Evolutionary conservation across 768 basidiomycete genomes (phyloP), one percentile per base, ranked within the genome.

Genomic region (Leccinum aurantiacum): DNA sequence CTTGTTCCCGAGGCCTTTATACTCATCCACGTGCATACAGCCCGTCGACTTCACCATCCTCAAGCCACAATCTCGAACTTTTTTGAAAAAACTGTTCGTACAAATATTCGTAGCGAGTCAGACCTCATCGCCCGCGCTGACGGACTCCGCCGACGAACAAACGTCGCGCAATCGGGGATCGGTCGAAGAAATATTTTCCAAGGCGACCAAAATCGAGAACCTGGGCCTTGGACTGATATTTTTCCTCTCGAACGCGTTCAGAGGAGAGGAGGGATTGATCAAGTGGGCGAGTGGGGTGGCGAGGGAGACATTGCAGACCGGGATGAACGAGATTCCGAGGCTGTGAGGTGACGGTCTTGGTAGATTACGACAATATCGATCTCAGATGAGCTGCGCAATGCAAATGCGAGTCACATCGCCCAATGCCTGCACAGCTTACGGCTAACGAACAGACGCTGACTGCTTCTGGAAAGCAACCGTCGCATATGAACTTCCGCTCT

Each of bases 1-100:
- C 31, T n/a, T 35, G 53, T 55, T 4, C 6, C 4, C 14, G 24
- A n/a, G 10, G 8, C 1, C 5, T 25, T n/a, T 37, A 8, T 46
- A 58, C 27, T 10, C 8, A 38, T 22, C 17, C 29, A 63, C 50
- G 8, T 14, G 57, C n/a, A 19, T 37, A 15, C 67, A 96, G 94
- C 91, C 95, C 17, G 80, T 98, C 50, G 91, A 96, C 69, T 98
- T 98, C 69, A 88, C 87, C 0, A 61, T 76, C 0, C 80, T 96
- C 53, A 88, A 90, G 62, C 73, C 84, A 4, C 81, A 81, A 58
- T 84, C 90, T 6, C 76, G 69, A 1, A 73, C 71, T 15, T 98
- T 98, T 74, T 77, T 98, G 47, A 77, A 76, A 58, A 84, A 88
- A 58, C 75, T 98, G 55, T 77, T 98, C 60, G 73, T 79, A 7